Evolutionary conservation across 2,329 filamentous ascomycete genomes (phyloP).

Genomic region (Hortaea werneckii): DNA sequence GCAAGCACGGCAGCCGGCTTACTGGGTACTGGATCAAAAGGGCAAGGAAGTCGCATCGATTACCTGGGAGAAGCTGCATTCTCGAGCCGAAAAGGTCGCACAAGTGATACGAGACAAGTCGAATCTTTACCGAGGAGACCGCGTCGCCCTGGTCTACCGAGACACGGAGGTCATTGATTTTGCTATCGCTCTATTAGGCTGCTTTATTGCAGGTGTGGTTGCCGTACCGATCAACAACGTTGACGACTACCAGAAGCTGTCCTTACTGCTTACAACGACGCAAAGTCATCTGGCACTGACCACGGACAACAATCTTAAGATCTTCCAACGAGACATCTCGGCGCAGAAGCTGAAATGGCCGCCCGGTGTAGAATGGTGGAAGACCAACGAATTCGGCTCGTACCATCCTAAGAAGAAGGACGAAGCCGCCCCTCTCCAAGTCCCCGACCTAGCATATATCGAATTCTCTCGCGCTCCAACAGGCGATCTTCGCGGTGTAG

Average conservation of each 20-base stretch:
- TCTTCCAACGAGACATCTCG: conserved; percentile 91
- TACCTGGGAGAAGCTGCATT: conserved; percentile 94
- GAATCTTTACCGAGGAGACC: conserved; percentile 88
- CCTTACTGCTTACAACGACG: conserved; percentile 86
- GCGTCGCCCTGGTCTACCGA: conserved; percentile 90
- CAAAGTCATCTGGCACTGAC: conserved; percentile 95
- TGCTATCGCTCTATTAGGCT: conserved; percentile 86
- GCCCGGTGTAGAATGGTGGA: conserved; percentile 99
- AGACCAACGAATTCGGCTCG: conserved; percentile 97
- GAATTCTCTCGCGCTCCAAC: conserved; percentile 95
- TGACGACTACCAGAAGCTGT: conserved; percentile 90
- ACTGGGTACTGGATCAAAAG: conserved; percentile 91
- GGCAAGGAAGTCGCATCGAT: conserved; percentile 96
- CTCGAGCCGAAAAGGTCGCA: conserved; percentile 91
- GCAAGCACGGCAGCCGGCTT: conserved; percentile 78
- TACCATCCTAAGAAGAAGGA: conserved; percentile 94
- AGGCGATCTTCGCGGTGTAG: conserved; percentile 85
- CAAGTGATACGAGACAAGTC: conserved; percentile 98
- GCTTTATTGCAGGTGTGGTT: conserved; percentile 95
- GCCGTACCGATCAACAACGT: conserved; percentile 97
- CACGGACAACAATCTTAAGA: conserved; percentile 95
- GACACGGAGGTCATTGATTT: conserved; percentile 97
- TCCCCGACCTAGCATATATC: conserved; percentile 94
- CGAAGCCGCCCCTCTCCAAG: conserved; percentile 70
- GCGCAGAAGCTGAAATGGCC: conserved; percentile 94